Evolutionary conservation across 495 filamentous ascomycete species (phyloP), one percentile per base, ranked within the genome.

Genomic region (Penicillium psychrofluorescens): DNA sequence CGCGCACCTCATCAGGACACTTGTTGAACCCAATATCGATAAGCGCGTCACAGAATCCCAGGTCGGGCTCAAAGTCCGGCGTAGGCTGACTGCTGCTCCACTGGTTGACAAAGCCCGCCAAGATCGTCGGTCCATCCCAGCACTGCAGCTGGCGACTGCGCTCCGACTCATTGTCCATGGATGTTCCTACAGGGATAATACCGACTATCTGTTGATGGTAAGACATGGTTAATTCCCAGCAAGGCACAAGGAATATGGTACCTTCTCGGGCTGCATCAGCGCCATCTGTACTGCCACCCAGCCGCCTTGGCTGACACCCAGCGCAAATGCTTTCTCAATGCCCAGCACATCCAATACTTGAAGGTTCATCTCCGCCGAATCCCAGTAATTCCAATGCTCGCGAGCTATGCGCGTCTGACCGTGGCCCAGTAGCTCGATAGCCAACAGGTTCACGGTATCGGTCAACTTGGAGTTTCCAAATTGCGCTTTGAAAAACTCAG

Each of bases 231-330:
- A 46, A 28, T 16, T 8, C 8, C 0, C n/a, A 12, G 14, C 8
- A 40, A 9, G 14, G 31, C 22, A 22, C 29, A 22, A 13, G 2
- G 15, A 12, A 4, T 36, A 3, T 43, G 41, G 8, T 53, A 77
- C 72, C 67, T 58, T 78, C n/a, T 81, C 74, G 1, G 80, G 80
- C 7, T 69, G 68, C 35, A 83, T 46, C 29, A 84, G 40, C 0
- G 77, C 79, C 79, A 84, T 84, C 33, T 74, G 55, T 6, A 68
- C 63, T 0, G 71, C 72, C 9, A 84, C 72, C 76, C 76, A 84
- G 0, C 78, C 79, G 1, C 81, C 81, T 52, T 84, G 80, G 46
- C 74, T 79, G 0, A 78, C 81, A 5, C 81, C 80, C 7, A 83
- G 52, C 0, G 68, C 68, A 45, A 79, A 83, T 8, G 73, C 76